Evolutionary conservation across 1,284 basidiomycete genomes (phyloP).

Genomic region (Tylopilus sp.): DNA sequence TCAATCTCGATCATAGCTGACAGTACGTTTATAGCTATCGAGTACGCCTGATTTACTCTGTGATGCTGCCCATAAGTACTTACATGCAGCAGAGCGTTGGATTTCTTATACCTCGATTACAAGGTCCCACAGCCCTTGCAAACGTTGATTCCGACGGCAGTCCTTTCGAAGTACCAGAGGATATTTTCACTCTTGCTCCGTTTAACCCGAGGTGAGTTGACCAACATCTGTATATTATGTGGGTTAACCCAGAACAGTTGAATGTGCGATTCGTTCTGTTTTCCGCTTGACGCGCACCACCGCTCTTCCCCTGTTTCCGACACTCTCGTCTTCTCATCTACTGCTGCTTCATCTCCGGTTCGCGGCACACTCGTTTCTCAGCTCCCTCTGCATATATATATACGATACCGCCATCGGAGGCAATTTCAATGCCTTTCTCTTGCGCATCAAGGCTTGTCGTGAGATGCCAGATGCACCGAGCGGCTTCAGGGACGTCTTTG

Average conservation of each 20-base stretch:
- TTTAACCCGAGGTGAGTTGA: conserved; percentile 61
- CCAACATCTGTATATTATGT: neutral
- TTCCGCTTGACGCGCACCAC: conserved; percentile 56
- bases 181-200: conserved; percentile 77
- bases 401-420: conserved; percentile 74
- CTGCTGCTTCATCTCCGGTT: conserved; percentile 69
- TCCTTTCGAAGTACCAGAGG: conserved; percentile 80
- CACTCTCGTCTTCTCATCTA: conserved; percentile 48
- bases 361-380: conserved; percentile 65
- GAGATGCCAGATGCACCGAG: conserved; percentile 19
- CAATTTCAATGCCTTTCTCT: conserved; percentile 69
- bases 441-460: conserved; percentile 36
- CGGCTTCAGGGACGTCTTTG: conserved; percentile 69
- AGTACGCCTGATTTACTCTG: conserved; percentile 20
- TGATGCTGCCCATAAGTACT: conserved; percentile 52
- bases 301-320: conserved; percentile 54
- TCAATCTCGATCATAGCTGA: conserved; percentile 11
- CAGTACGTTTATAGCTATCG: conserved; percentile 19
- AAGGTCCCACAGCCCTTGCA: conserved; percentile 71
- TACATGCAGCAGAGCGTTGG: conserved; percentile 59
- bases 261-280: conserved; percentile 64
- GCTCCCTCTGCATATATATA: conserved; percentile 62
- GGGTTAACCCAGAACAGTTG: conserved; percentile 44
- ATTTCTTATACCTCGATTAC: conserved; percentile 86
- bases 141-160: conserved; percentile 61